Percentiles rank a stretch among this genome's conserved stretches.
Conservation (phyloP, 2,329 filamentous ascomycete species). For the Amesomyces nigricolor region DNA sequence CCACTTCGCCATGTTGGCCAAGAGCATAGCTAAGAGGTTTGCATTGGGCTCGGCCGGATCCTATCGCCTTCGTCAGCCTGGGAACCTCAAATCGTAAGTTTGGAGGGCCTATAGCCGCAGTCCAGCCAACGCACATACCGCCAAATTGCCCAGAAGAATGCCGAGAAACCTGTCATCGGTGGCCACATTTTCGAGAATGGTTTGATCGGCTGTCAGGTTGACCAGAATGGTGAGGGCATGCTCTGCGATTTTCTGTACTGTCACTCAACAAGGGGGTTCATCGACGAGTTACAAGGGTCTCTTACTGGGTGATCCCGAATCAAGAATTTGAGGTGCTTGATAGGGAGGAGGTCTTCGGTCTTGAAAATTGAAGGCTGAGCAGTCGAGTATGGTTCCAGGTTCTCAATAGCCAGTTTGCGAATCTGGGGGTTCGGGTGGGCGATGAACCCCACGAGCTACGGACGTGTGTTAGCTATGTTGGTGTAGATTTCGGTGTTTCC, state of each 20-base stretch:
- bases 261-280: conserved; percentile 6
- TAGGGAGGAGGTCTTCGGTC: conserved; percentile 65
- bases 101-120: conserved; percentile 15
- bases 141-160: conserved; percentile 64
- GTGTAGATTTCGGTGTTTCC: neutral
- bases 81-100: neutral
- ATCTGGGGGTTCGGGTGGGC: conserved; percentile 89
- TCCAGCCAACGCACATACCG: conserved; percentile 47
- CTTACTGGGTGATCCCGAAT: conserved; percentile 75
- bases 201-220: conserved; percentile 72
- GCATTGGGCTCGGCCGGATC: conserved; percentile 71
- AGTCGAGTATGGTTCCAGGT: conserved; percentile 76
- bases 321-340: conserved; percentile 83
- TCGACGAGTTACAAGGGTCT: conserved; percentile 11
- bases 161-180: conserved; percentile 79
- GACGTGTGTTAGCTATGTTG: conserved; percentile 8
- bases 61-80: conserved; percentile 14
- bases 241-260: conserved; percentile 72
- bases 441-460: conserved; percentile 84
- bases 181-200: conserved; percentile 66
- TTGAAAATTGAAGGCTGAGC: conserved; percentile 79
- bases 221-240: conserved; percentile 87
- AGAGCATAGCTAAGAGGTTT: conserved; percentile 81
- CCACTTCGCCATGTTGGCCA: conserved; percentile 85
- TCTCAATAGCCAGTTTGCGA: conserved; percentile 76